A percentile compares a stretch with the other conserved stretches of the same genome.
phyloP scores from a whole-genome alignment of 345 rosid genomes.

The Pseudoturritis turrita region DNA sequence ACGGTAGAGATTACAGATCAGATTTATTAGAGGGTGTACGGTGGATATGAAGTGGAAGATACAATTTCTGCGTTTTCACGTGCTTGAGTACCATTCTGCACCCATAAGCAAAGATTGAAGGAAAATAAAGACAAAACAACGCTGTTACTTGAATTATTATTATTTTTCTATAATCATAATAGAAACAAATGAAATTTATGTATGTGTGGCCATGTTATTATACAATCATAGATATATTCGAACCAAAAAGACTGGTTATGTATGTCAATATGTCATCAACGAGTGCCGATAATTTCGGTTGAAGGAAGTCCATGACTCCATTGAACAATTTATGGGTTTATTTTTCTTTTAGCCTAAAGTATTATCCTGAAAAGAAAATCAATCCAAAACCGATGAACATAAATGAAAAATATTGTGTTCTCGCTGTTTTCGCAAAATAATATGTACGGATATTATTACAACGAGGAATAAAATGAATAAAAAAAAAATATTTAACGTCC shows the following conservation, averaged over 20 bases:
- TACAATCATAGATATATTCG: not conserved
- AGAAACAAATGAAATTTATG: not conserved
- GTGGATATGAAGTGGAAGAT: slow-evolving; percentile 2
- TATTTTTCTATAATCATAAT: not conserved
- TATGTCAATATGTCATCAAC: not conserved
- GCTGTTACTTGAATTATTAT: not conserved
- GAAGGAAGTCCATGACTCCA: not conserved
- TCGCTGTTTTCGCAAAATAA: no score
- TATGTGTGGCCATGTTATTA: no score
- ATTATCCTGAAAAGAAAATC: no score
- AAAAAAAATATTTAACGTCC: no score
- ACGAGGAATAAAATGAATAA: no score
- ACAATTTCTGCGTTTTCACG: slow-evolving; percentile 20
- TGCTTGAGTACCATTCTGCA: slow-evolving; percentile 22
- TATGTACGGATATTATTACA: no score
- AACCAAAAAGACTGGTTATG: not conserved
- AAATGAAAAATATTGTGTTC: no score
- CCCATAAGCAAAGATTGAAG: not conserved
- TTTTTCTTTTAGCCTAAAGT: no score
- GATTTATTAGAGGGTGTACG: not conserved
- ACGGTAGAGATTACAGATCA: slow-evolving; percentile 17
- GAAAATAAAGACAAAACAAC: not conserved
- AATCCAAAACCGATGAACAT: no score
- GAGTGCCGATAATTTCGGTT: slow-evolving; percentile 16
- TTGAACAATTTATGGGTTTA: not conserved